phyloP scores from a whole-genome alignment of 768 basidiomycete species.

The Lepiota brunneoincarnata region DNA sequence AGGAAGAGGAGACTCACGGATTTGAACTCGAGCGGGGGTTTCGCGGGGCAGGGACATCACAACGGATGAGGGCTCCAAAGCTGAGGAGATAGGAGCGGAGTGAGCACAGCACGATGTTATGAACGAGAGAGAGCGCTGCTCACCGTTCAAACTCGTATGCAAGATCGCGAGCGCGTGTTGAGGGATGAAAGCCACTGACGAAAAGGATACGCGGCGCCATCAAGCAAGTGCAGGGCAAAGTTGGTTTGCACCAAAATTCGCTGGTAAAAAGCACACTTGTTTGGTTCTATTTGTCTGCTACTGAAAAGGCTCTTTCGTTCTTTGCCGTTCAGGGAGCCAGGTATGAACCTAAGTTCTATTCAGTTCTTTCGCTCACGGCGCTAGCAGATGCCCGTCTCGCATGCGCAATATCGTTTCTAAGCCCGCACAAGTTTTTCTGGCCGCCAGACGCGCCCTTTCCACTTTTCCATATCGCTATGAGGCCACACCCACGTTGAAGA shows the following conservation, averaged over 20 bases:
- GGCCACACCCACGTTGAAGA: conserved; percentile 19
- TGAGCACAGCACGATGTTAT: background rate
- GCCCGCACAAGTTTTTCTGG: background rate
- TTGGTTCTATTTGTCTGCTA: conserved; percentile 17
- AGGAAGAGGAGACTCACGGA: conserved; percentile 64
- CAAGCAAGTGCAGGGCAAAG: conserved; percentile 6
- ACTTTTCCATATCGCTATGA: conserved; percentile 10
- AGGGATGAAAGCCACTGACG: conserved; percentile 80
- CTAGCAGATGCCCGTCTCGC: conserved; percentile 18
- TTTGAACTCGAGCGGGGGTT: conserved; percentile 72
- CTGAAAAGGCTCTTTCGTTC: too few relatives aligned
- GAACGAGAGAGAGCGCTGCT: conserved; percentile 21
- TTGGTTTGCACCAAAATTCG: conserved; percentile 6
- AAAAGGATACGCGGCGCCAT: conserved; percentile 82
- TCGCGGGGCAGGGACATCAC: conserved; percentile 86
- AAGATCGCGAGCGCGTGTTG: conserved; percentile 80
- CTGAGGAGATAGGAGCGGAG: conserved; percentile 34
- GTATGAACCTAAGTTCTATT: background rate
- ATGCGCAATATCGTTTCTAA: conserved; percentile 17
- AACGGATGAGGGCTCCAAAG: conserved; percentile 80
- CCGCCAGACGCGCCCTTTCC: conserved; percentile 16
- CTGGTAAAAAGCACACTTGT: conserved; percentile 11
- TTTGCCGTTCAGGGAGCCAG: too few relatives aligned
- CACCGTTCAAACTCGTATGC: conserved; percentile 88
- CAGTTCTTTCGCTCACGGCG: background rate